Evolutionary conservation across 345 rosid species (phyloP).

Genomic region (Leavenworthia alabamica): DNA sequence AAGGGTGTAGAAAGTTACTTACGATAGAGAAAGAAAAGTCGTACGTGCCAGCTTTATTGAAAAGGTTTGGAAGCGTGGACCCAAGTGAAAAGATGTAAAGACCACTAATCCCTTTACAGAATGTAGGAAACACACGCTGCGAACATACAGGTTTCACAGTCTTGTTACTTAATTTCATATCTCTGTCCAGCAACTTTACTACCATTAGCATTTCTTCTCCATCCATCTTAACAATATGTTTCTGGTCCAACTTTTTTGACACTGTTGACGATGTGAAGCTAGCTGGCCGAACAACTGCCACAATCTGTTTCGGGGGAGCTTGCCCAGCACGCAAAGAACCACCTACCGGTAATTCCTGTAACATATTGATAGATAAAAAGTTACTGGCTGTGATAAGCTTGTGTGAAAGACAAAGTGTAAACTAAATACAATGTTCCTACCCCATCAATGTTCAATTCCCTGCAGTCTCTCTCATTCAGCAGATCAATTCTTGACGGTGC

Average conservation of each 20-base stretch:
- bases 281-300: conserved; percentile 64
- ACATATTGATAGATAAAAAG: conserved; percentile 1
- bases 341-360: conserved; percentile 46
- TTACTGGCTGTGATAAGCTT: neutral
- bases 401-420: neutral
- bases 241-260: conserved; percentile 47
- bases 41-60: conserved; percentile 48
- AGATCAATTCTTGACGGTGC: conserved; percentile 56
- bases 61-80: conserved; percentile 30
- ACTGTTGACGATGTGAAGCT: conserved; percentile 32
- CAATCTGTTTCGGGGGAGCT: conserved; percentile 43
- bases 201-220: conserved; percentile 44
- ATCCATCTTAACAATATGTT: conserved; percentile 38
- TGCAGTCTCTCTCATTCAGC: conserved; percentile 41
- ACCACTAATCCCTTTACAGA: conserved; percentile 42
- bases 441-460: conserved; percentile 46
- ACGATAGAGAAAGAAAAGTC: conserved; percentile 44
- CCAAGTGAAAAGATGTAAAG: conserved; percentile 51
- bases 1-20: neutral
- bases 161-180: neutral
- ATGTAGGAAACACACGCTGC: conserved; percentile 31
- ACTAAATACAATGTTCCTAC: conserved; percentile 30
- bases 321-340: conserved; percentile 41
- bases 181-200: conserved; percentile 27
- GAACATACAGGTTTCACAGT: conserved; percentile 27